Base-by-base conservation (phyloP, 1,284 basidiomycete species). In the Ceratobasidium sp. region DNA sequence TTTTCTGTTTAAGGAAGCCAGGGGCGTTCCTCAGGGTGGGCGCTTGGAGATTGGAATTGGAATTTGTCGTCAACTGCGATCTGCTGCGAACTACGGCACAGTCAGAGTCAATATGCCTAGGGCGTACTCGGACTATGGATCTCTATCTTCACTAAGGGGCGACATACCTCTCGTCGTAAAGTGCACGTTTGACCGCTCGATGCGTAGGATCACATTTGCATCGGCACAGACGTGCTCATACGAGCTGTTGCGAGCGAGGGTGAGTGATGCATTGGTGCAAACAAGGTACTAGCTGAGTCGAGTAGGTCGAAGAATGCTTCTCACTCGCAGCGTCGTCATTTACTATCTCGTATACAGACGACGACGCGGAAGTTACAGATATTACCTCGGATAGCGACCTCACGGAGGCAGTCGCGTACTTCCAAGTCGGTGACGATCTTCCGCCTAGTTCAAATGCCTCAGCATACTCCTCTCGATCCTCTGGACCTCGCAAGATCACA, bases 371-470 rank as follows among this genome's bases (percentile, higher is more conserved):
- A 77, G 83, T 86, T 64, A 87, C 84, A 59, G 83, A 84, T 74
- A 91, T 96, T 74, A 82, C 83, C 0, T 86, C 84, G 21, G 92
- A 96, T 73, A 79, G 81, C 3, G 92, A 95, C 77, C 84, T 96
- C 28, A 87, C 88, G 0, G 94, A 96, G 76, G 93, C 94, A 0
- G 91, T 96, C 74, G 83, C 86, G 36, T 96, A 94, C 80, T 95
- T 94, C 78, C 86, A 89, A 74, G 87, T 87, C 8, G 82, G 82
- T 7, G 80, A 81, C 46, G 92, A 93, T 75, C 90, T 92, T 75
- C 58, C 58, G 11, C 86, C 87, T 23, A 77, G 84, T 63, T 91
- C 91, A n/a, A 85, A 86, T 1, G 84, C 86, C 0, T 92, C 92
- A 30, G 88, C 88, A 60, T 82, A 91, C 62, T 92, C 79, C 2